Evolutionary conservation across 2,329 filamentous ascomycete genomes (phyloP).

Genomic region (Diaporthe sp.): DNA sequence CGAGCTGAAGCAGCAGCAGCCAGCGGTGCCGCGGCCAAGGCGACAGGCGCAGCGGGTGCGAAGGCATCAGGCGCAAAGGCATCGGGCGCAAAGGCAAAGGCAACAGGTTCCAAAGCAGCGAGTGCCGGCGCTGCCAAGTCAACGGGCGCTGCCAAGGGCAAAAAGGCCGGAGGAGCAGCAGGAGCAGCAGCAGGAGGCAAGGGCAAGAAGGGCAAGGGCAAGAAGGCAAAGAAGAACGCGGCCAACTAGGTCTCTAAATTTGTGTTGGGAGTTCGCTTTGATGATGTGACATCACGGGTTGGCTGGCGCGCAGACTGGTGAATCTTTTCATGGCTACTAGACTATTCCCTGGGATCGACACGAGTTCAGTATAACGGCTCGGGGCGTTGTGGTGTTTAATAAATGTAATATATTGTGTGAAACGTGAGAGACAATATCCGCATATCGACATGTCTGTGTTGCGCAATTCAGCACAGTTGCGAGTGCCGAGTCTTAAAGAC

Average conservation of each 20-base stretch:
- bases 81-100: not conserved
- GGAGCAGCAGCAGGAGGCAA: not conserved
- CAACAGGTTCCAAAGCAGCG: not conserved
- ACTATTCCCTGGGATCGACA: not conserved
- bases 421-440: too few relatives aligned
- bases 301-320: not conserved
- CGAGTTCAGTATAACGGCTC: not conserved
- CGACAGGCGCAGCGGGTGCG: not conserved
- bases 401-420: not conserved
- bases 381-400: not conserved
- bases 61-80: slow-evolving; percentile 15
- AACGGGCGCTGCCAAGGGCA: not conserved
- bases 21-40: not conserved
- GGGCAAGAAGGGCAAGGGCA: not conserved
- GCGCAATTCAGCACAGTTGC: not conserved
- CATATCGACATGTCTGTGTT: not conserved
- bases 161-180: not conserved
- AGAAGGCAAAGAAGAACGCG: slow-evolving; percentile 11
- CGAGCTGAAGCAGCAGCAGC: not conserved
- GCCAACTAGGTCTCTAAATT: not conserved
- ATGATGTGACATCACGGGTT: not conserved
- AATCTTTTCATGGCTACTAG: not conserved
- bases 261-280: not conserved
- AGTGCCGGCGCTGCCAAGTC: not conserved
- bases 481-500: too few relatives aligned